Conservation (phyloP, 1,284 basidiomycete species). For the Inonotus obliquus region DNA sequence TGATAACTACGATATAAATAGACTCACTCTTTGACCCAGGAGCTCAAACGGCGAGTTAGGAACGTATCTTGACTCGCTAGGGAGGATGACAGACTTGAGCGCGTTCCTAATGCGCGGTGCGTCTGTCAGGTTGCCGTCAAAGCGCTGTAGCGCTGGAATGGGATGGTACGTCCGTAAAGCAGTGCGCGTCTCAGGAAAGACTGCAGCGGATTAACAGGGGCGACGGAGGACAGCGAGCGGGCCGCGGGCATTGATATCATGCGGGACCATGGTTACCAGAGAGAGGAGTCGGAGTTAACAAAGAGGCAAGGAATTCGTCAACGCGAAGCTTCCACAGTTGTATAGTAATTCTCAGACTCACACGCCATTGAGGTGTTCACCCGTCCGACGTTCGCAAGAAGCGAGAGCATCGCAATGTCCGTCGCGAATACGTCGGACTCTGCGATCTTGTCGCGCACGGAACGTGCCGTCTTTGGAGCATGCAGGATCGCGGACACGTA, state of each 20-base stretch:
- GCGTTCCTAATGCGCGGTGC: slow-evolving; percentile 71
- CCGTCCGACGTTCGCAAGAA: slow-evolving; percentile 88
- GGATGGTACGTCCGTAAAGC: slow-evolving; percentile 68
- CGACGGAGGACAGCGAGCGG: slow-evolving; percentile 2
- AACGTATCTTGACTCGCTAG: slow-evolving; percentile 61
- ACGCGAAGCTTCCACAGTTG: slow-evolving; percentile 10
- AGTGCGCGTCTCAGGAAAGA: slow-evolving; percentile 67
- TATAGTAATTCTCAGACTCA: slow-evolving; percentile 37
- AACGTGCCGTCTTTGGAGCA: slow-evolving; percentile 81
- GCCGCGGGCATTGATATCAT: slow-evolving; percentile 1
- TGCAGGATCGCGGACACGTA: slow-evolving; percentile 79
- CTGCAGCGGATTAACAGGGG: no score
- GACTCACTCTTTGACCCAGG: slow-evolving; percentile 30
- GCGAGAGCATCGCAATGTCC: slow-evolving; percentile 80
- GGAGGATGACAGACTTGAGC: slow-evolving; percentile 71
- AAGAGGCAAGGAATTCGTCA: neutral
- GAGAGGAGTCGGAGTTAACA: slow-evolving; percentile 6
- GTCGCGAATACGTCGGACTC: slow-evolving; percentile 75
- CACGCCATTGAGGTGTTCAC: slow-evolving; percentile 95
- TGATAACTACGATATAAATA: neutral
- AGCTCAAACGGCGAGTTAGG: slow-evolving; percentile 70
- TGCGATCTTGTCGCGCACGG: slow-evolving; percentile 80
- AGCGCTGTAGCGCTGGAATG: slow-evolving; percentile 62
- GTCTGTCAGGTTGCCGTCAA: slow-evolving; percentile 62
- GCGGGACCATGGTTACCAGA: slow-evolving; percentile 13